These are phyloP conservation scores for Suhomyces bolitotheri DNA, from an alignment of 1,139 yeast species.

Conservation along the genomic window DNA sequence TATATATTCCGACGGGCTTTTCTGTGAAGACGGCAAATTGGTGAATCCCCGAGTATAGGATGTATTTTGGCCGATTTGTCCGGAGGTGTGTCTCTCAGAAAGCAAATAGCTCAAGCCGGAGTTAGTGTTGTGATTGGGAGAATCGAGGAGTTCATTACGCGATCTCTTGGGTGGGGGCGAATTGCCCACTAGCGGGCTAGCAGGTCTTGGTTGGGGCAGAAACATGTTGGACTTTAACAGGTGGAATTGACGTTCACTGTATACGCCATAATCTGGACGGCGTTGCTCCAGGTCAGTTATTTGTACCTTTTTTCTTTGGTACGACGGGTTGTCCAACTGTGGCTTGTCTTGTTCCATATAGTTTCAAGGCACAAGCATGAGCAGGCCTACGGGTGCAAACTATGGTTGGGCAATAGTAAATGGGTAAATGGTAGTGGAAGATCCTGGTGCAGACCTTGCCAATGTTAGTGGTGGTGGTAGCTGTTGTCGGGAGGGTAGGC, in stretches of 20 bases:
- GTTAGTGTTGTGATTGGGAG: neutral
- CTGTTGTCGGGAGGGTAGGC: too few relatives aligned
- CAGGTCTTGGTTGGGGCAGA: conserved; percentile 19
- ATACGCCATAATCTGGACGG: neutral
- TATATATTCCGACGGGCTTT: conserved; percentile 1
- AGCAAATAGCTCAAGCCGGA: conserved; percentile 9
- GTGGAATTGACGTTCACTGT: conserved; percentile 3
- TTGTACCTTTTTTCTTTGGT: conserved; percentile 9
- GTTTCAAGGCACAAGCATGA: conserved; percentile 7
- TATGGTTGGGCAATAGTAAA: too few relatives aligned
- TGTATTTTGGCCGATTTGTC: conserved; percentile 12
- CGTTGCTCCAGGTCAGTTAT: conserved; percentile 6
- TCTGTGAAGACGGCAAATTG: conserved; percentile 1
- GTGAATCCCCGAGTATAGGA: conserved; percentile 11
- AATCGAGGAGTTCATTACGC: conserved; percentile 6
- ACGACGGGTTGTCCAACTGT: conserved; percentile 16
- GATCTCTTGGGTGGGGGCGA: conserved; percentile 14
- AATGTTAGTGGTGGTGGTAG: too few relatives aligned
- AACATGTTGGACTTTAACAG: conserved; percentile 13
- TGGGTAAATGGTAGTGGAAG: too few relatives aligned
- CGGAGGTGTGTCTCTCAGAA: conserved; percentile 12
- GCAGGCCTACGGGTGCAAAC: conserved; percentile 1
- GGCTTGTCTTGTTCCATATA: conserved; percentile 19
- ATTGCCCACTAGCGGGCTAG: conserved; percentile 15
- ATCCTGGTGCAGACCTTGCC: too few relatives aligned